These are phyloP conservation scores for Sophora flavescens DNA, from an alignment of 306 rosid species.

Conservation along the genomic window DNA sequence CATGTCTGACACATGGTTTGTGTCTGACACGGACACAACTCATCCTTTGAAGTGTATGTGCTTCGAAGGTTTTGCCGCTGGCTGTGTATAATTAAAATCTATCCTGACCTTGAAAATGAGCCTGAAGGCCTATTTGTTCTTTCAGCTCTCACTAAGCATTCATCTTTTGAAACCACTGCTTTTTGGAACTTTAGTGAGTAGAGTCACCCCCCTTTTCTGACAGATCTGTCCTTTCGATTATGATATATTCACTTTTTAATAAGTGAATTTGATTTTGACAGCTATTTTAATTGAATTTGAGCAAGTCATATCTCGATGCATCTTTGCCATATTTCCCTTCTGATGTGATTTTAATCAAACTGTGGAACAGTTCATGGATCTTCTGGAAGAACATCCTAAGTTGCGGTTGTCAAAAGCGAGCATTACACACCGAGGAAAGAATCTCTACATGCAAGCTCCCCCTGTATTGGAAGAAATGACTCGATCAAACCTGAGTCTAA, in stretches of 20 bases:
- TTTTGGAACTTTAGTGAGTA: neutral
- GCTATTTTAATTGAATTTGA: constrained; percentile 10
- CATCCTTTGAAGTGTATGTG: neutral
- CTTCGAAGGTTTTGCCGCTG: neutral
- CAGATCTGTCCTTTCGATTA: no score
- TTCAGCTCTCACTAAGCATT: neutral
- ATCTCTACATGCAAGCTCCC: constrained; percentile 95
- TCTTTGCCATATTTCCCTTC: constrained; percentile 13
- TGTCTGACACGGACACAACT: neutral
- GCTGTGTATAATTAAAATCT: neutral
- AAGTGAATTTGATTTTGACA: neutral
- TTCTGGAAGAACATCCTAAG: constrained; percentile 85
- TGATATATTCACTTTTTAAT: neutral
- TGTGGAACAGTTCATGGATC: constrained; percentile 70
- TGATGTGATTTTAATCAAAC: constrained; percentile 13
- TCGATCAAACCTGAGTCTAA: constrained; percentile 70
- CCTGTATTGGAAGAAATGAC: constrained; percentile 98
- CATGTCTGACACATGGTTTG: neutral
- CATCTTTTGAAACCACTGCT: neutral
- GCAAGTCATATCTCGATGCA: constrained; percentile 1
- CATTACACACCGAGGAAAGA: constrained; percentile 77
- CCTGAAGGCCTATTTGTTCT: neutral
- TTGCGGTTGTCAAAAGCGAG: constrained; percentile 83
- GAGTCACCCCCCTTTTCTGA: neutral
- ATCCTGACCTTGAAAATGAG: neutral